Conservation (phyloP, 495 filamentous ascomycete species). For the Talaromyces borbonicus region DNA sequence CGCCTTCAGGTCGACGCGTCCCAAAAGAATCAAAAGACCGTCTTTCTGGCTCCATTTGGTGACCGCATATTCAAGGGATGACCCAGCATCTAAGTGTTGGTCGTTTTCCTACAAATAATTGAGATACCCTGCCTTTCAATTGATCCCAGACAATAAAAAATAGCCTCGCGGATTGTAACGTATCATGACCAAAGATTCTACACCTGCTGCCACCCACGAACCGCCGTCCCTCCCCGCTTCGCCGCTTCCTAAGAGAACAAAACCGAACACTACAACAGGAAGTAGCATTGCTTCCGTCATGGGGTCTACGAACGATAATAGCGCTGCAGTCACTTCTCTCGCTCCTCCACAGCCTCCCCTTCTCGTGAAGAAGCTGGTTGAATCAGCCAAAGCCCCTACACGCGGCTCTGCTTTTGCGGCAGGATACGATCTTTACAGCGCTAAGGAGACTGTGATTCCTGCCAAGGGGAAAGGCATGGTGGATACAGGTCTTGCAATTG, state of each 20-base stretch:
- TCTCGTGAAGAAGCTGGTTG: conserved; percentile 76
- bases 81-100: neutral
- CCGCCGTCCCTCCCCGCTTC: conserved; percentile 50
- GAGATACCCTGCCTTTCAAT: no score
- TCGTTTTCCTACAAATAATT: no score
- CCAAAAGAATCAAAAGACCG: neutral
- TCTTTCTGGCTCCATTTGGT: no score
- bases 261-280: conserved; percentile 19
- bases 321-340: conserved; percentile 26
- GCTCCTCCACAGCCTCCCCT: conserved; percentile 47
- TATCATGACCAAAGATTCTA: conserved; percentile 47
- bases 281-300: conserved; percentile 13
- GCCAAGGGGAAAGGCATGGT: conserved; percentile 76
- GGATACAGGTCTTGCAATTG: conserved; percentile 82
- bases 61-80: conserved; percentile 2
- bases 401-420: conserved; percentile 83
- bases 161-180: no score
- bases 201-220: conserved; percentile 30
- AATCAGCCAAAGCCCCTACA: conserved; percentile 65
- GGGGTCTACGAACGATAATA: conserved; percentile 17
- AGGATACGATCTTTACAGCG: conserved; percentile 84
- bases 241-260: conserved; percentile 56
- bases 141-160: no score
- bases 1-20: conserved; percentile 1
- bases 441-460: conserved; percentile 63